These are phyloP conservation scores for Suillus bovinus DNA, from an alignment of 768 basidiomycete species.

Conservation along the genomic window DNA sequence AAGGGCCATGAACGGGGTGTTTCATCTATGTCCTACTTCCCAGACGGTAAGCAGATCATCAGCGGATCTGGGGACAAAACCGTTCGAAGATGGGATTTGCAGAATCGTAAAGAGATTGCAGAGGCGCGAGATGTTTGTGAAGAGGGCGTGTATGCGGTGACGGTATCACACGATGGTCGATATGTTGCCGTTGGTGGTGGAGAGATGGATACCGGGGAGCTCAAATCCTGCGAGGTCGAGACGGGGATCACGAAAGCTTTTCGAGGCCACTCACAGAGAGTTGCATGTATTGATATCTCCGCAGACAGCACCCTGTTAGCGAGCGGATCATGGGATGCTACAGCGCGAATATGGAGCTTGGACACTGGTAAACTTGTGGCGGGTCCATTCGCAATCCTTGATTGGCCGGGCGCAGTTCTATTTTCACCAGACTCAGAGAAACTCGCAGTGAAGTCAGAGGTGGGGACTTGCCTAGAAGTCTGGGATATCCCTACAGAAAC, in stretches of 20 bases:
- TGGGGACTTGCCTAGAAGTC: background rate
- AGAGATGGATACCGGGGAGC: background rate
- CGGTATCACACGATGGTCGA: slow-evolving; percentile 1
- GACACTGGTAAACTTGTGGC: background rate
- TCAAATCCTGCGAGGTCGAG: background rate
- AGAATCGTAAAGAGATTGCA: background rate
- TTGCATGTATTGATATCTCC: background rate
- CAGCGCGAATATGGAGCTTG: slow-evolving; percentile 1
- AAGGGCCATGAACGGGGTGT: background rate
- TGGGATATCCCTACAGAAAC: background rate
- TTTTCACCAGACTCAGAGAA: slow-evolving; percentile 1
- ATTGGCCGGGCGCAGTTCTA: background rate
- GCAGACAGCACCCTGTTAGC: background rate
- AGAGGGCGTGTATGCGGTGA: no score
- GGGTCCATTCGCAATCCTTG: background rate
- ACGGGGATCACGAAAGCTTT: background rate
- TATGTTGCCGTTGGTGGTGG: background rate
- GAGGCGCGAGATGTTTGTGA: background rate
- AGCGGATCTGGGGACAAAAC: background rate
- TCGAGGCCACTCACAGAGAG: background rate
- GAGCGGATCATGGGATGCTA: background rate
- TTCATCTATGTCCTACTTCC: background rate
- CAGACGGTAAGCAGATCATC: background rate
- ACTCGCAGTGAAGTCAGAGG: background rate
- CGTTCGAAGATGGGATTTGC: background rate